Conservation (phyloP, 2,329 filamentous ascomycete species). For the Xylariaceae sp. region DNA sequence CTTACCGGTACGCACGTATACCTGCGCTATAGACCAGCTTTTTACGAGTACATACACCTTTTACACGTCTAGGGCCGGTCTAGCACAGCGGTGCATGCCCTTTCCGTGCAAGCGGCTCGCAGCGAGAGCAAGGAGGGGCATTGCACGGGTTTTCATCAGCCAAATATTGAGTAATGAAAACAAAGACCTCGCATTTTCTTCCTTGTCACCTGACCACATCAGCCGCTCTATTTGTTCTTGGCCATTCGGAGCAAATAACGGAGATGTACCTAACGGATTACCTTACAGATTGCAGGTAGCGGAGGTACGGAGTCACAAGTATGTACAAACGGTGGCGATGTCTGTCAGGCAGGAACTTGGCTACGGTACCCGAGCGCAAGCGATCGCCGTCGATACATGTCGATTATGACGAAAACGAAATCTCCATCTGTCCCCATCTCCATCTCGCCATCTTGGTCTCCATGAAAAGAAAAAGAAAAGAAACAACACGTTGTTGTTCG, state of each 20-base stretch:
- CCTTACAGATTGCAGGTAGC: no score
- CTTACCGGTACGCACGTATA: no score
- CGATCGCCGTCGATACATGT: no score
- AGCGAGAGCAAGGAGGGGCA: constrained; percentile 5
- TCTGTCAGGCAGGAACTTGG: no score
- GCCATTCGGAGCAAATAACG: background rate
- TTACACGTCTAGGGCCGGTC: background rate
- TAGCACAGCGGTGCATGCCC: background rate
- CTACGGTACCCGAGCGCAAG: no score
- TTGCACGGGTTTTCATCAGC: constrained; percentile 26
- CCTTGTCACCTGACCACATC: constrained; percentile 35
- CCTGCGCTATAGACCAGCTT: no score
- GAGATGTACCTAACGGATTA: no score
- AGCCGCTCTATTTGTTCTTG: constrained; percentile 15
- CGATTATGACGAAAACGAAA: no score
- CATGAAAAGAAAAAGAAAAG: background rate
- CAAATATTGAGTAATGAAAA: constrained; percentile 47
- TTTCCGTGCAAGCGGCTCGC: constrained; percentile 11
- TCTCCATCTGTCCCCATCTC: no score
- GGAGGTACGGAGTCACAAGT: no score
- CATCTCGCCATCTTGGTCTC: background rate
- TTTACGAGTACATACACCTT: no score
- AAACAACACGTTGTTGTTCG: background rate
- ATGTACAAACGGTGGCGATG: no score
- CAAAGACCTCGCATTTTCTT: constrained; percentile 36